Evolutionary conservation across 495 filamentous ascomycete species (phyloP), one percentile per base, ranked within the genome.

Genomic region (Aspergillus biplanus): DNA sequence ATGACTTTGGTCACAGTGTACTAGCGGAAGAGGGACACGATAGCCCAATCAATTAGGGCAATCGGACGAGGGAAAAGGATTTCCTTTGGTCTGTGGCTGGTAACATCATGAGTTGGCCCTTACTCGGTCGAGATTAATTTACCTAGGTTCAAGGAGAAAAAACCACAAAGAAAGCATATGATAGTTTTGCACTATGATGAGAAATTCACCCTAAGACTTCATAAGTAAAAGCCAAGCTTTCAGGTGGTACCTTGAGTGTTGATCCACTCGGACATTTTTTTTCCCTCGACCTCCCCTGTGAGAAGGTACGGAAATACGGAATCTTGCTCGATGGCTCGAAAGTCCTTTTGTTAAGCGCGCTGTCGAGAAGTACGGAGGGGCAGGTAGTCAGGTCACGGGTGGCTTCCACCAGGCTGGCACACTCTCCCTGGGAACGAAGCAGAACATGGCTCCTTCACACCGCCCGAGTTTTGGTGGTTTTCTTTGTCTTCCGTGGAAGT

Each of bases 171-270:
- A 21, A 37, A 27, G 37, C 48, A 60, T 34, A 52, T 33, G 18
- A 33, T n/a, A 18, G 18, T 59, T n/a, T 18, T 47, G 37, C 39
- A 32, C 18, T 16, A 49, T 18, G 13, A 21, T 49, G 12, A 9
- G 21, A 50, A 5, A 50, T 50, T 31, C 47, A 50, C 27, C 16
- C 50, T 48, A 56, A 18, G 15, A 32, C 55, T 48, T 49, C 33
- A 42, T 33, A n/a, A 57, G 48, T 32, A 47, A 62, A 64, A 52
- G 67, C 65, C 63, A 70, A 70, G 68, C 68, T 70, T 70, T 61
- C 46, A 27, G 54, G 63, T 37, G 55, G 52, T 33, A 52, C 37
- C 49, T 13, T 49, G 58, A 52, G 52, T 35, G 57, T 57, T 56
- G 67, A 66, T 69, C 67, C 53, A 64, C 53, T 59, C 63, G 65